phyloP scores from a whole-genome alignment of 306 rosid species.

The Citrullus mucosospermus region DNA sequence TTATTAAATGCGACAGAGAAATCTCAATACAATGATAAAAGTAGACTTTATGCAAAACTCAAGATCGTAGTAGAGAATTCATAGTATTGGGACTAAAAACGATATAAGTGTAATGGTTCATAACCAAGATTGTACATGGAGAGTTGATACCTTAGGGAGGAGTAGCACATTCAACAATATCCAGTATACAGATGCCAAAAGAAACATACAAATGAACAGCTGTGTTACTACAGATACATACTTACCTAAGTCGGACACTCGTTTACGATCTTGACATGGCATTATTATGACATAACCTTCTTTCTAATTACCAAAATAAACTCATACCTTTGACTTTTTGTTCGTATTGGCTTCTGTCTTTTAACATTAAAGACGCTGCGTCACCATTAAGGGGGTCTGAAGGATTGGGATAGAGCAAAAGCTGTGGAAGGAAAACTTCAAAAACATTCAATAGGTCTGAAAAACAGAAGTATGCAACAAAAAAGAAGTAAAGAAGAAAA shows the following conservation, averaged over 20 bases:
- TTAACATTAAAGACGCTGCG: constrained; percentile 93
- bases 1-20: not conserved
- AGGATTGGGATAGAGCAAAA: constrained; percentile 92
- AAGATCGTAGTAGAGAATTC: not conserved
- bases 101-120: not conserved
- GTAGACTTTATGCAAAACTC: not conserved
- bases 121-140: not conserved
- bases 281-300: not conserved
- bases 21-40: not conserved
- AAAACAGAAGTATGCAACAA: not conserved
- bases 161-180: not conserved
- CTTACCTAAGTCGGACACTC: no score
- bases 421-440: constrained; percentile 97
- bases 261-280: no score
- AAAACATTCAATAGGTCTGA: constrained; percentile 91
- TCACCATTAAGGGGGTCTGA: constrained; percentile 95
- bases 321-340: constrained; percentile 83
- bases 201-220: no score
- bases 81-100: no score
- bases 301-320: not conserved
- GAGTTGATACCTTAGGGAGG: not conserved
- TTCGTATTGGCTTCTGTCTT: constrained; percentile 66
- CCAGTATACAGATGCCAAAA: no score
- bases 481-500: not conserved
- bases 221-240: no score